phyloP scores from a whole-genome alignment of 129 eudicot species.

The Centrapalus pauciflorus region DNA sequence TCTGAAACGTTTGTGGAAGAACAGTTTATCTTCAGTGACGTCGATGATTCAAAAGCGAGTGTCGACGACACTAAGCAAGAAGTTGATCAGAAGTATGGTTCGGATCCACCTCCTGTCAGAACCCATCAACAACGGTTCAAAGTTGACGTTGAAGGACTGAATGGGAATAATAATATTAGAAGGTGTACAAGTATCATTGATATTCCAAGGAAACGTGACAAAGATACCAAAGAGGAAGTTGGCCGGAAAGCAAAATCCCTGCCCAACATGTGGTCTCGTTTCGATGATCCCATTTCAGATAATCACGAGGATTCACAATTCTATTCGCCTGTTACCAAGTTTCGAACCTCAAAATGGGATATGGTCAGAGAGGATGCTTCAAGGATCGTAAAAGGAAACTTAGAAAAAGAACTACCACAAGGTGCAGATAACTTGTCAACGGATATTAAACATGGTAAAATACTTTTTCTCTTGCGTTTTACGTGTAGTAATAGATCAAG shows the following conservation, averaged over 20 bases:
- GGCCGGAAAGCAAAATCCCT: constrained; percentile 43
- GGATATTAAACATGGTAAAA: constrained; percentile 48
- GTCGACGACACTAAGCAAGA: constrained; percentile 17
- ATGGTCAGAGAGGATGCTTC: constrained; percentile 29
- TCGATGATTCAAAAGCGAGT: constrained; percentile 37
- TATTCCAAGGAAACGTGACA: constrained; percentile 34
- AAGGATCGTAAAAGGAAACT: constrained; percentile 13
- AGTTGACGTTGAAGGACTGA: constrained; percentile 17
- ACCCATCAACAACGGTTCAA: constrained; percentile 11
- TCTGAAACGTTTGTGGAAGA: constrained; percentile 49
- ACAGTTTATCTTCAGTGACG: constrained; percentile 56
- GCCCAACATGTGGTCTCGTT: constrained; percentile 41
- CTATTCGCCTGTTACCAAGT: constrained; percentile 39
- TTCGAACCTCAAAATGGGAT: constrained; percentile 35
- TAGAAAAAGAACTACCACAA: constrained; percentile 19
- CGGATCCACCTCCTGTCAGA: constrained; percentile 25
- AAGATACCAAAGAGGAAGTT: constrained; percentile 27
- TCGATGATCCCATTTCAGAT: constrained; percentile 17
- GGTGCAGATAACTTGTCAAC: constrained; percentile 14
- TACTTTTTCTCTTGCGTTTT: background rate
- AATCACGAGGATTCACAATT: constrained; percentile 25
- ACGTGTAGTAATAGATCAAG: background rate
- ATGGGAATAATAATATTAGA: constrained; percentile 31
- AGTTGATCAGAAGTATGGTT: constrained; percentile 17
- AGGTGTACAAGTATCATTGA: constrained; percentile 30